Evolutionary conservation across 352 stramenopile genomes (phyloP), one percentile per base, ranked within the genome.

Genomic region (Pythium graminicola): DNA sequence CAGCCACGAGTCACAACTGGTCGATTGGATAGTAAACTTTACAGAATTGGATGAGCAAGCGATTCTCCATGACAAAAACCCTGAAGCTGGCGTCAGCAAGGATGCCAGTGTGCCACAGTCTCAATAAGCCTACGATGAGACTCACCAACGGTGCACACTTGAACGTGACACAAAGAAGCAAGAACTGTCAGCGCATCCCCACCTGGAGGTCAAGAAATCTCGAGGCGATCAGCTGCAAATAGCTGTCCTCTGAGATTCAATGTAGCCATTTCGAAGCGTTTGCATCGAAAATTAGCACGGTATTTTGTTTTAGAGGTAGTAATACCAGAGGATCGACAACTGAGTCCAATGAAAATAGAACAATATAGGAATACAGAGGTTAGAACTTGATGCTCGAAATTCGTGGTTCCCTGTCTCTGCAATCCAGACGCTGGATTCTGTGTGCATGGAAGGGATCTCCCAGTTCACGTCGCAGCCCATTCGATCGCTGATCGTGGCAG

Each of bases 371-470:
- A 26, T 26, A 43, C 6, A 43, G n/a, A 46, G 40, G 40, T 27
- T 24, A 39, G 8, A 26, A 8, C 14, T 27, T 16, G 39, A 17
- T 29, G 31, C 31, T 13, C n/a, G 6, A 8, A 11, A n/a, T 11
- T 16, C 39, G 39, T 29, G 20, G 27, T 46, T 31, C 20, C 43
- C 27, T 13, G 26, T 28, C 27, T 50, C 27, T 50, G 43, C 7
- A 50, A 38, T 39, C 43, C 43, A 50, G 43, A 50, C 43, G 43
- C 26, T 50, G 43, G 43, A 36, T 49, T 36, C 29, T 35, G 29
- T 13, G 29, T 35, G 29, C 29, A 35, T 13, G 29, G 7, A 13
- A 35, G 7, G 29, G 29, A 35, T 35, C n/a, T n/a, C n/a, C n/a
- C n/a, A n/a, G n/a, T n/a, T n/a, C n/a, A n/a, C n/a, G n/a, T n/a